Evolutionary conservation across 176 grass and related monocot genomes (phyloP).

Genomic region (Tillandsia leiboldiana): DNA sequence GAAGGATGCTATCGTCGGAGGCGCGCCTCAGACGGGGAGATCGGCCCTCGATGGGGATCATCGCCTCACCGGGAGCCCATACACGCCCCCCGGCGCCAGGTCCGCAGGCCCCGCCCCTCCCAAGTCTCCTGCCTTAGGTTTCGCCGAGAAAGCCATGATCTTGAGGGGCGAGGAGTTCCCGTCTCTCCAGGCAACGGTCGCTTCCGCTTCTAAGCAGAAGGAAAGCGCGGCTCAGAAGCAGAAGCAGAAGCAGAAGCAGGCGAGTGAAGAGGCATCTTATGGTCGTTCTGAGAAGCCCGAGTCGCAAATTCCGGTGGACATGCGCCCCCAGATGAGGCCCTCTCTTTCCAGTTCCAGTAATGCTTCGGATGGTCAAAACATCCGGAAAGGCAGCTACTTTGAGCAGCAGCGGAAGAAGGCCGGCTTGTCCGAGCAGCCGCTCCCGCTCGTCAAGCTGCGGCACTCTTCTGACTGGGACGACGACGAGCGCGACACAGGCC

Average conservation of each 20-base stretch:
- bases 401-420: constrained; percentile 43
- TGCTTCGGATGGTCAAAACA: constrained; percentile 16
- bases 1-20: constrained; percentile 2
- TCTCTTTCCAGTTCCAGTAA: constrained; percentile 21
- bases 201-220: constrained; percentile 27
- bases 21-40: constrained; percentile 8
- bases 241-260: constrained; percentile 47
- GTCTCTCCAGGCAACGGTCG: constrained; percentile 59
- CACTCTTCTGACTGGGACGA: constrained; percentile 94
- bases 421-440: constrained; percentile 25
- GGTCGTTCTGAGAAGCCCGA: constrained; percentile 17
- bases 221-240: constrained; percentile 27
- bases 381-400: constrained; percentile 12
- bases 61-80: constrained; percentile 1
- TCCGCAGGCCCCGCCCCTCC: constrained; percentile 9
- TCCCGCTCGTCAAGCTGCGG: constrained; percentile 47
- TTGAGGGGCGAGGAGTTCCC: constrained; percentile 94
- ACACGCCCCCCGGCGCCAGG: constrained; percentile 32
- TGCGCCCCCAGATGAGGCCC: constrained; percentile 67
- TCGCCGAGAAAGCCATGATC: constrained; percentile 57
- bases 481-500: constrained; percentile 82
- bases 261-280: constrained; percentile 25
- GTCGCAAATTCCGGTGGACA: constrained; percentile 37
- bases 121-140: constrained; percentile 25
- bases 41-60: not conserved